Percentiles rank a stretch among this genome's conserved stretches.
phyloP scores from a whole-genome alignment of 805 yeast genomes.

The Middelhovenomyces tepae region DNA sequence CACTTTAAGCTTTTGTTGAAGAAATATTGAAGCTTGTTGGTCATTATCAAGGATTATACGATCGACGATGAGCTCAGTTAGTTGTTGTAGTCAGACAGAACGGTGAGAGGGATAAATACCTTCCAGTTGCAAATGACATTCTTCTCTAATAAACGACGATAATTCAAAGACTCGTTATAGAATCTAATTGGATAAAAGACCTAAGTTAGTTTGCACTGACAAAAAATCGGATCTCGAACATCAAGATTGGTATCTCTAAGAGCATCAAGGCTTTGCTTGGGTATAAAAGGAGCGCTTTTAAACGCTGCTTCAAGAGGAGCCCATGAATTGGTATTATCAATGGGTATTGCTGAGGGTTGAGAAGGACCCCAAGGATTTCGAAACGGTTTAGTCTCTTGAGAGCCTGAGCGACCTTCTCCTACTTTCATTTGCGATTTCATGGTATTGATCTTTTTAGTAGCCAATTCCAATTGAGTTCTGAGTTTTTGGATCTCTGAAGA shows the following conservation, averaged over 20 bases:
- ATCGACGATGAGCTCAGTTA: conserved; percentile 20
- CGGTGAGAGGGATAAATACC: conserved; percentile 1
- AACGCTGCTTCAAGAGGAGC: no score
- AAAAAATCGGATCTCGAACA: background rate
- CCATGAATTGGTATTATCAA: no score
- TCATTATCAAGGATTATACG: conserved; percentile 28
- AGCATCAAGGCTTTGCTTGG: no score
- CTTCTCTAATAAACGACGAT: conserved; percentile 24
- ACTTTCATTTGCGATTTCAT: no score
- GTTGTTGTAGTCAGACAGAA: background rate
- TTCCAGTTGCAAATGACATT: conserved; percentile 25
- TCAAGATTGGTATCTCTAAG: no score
- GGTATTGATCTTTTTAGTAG: conserved; percentile 1
- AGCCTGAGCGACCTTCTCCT: no score
- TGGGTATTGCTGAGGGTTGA: no score
- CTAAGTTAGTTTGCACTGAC: conserved; percentile 2
- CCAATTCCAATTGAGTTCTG: conserved; percentile 1
- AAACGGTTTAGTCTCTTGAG: no score
- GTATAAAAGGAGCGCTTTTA: no score
- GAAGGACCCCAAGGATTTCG: no score
- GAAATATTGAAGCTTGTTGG: conserved; percentile 34
- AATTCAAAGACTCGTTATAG: conserved; percentile 22
- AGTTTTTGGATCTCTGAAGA: no score
- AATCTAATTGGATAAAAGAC: conserved; percentile 11
- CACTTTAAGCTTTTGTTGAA: conserved; percentile 32